Evolutionary conservation across 106 monocot species (phyloP), one percentile per base, ranked within the genome.

Genomic region (Hemerocallis citrina): DNA sequence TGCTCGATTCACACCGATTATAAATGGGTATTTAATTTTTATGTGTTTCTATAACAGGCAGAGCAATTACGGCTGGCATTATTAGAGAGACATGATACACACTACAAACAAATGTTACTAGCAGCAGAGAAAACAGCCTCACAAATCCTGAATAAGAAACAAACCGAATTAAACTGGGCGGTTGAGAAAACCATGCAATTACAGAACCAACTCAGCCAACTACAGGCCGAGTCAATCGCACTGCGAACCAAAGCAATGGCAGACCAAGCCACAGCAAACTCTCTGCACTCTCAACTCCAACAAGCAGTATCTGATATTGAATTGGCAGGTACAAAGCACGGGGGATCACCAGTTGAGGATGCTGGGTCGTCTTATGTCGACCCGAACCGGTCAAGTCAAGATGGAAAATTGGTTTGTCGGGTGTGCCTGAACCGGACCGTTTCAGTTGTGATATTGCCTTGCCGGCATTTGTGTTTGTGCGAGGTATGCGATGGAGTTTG

Each of bases 381-480:
- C 29, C 62, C 76, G 64, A 45, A 33, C 46, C 59, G 40, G 46
- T 4, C 3, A 47, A 22, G 24, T 27, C 63, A 1, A 17, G 17
- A 6, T 42, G 24, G 12, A 1, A 13, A 21, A 22, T 16, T n/a
- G 47, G 11, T 47, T 2, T 82, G 82, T 52, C 59, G 83, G 36
- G 28, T 34, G 42, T 83, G 83, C 62, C 23, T 70, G 63, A 12
- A 16, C 11, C 41, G 58, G 34, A 52, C 55, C 9, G 74, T 66
- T 29, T 51, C 69, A 5, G 74, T 74, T 25, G 78, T 83, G n/a
- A 37, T 75, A 13, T 34, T 84, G 40, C 84, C 84, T 7, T 84
- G 84, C 68, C 56, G 79, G 8, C 84, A 84, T 34, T 50, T 84
- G 7, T 78, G 73, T 57, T 25, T 83, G 29, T 83, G 83, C 66